Evolutionary conservation across 306 rosid species (phyloP).

Genomic region (Cucumis cinereus): DNA sequence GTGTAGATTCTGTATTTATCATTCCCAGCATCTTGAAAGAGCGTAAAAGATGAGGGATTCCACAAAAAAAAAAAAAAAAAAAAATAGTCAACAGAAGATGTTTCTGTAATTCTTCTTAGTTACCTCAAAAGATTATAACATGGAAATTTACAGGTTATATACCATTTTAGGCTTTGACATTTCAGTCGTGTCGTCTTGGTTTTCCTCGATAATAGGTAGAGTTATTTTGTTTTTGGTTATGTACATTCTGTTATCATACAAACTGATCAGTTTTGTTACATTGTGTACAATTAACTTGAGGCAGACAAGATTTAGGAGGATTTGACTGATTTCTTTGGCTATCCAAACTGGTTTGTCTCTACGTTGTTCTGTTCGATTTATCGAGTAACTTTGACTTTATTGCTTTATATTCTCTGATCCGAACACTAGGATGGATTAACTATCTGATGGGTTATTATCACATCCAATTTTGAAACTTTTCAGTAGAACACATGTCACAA

Average conservation of each 20-base stretch:
- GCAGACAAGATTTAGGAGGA: not conserved
- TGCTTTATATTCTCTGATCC: not conserved
- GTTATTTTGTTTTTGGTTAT: not conserved
- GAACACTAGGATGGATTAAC: not conserved
- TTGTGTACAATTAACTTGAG: not conserved
- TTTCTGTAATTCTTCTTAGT: not conserved
- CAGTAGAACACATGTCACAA: not conserved
- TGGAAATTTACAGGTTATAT: constrained; percentile 8
- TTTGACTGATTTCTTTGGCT: not conserved
- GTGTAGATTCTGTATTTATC: constrained; percentile 85
- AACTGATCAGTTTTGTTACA: constrained; percentile 3
- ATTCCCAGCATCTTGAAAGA: constrained; percentile 57
- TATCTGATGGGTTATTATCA: not conserved
- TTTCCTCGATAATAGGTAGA: not conserved
- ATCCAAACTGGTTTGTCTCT: not conserved
- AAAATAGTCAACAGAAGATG: constrained; percentile 19
- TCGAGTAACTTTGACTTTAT: not conserved
- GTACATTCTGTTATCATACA: constrained; percentile 6
- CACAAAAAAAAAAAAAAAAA: not conserved
- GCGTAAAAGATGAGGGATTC: constrained; percentile 31
- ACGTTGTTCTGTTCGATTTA: not conserved
- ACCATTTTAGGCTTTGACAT: constrained; percentile 1
- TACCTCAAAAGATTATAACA: constrained; percentile 1
- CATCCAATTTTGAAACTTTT: not conserved
- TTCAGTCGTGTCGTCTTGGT: not conserved